These are phyloP conservation scores for Magnaporthiopsis rhizophila DNA, from an alignment of 2,329 filamentous ascomycete genomes.

Conservation along the genomic window DNA sequence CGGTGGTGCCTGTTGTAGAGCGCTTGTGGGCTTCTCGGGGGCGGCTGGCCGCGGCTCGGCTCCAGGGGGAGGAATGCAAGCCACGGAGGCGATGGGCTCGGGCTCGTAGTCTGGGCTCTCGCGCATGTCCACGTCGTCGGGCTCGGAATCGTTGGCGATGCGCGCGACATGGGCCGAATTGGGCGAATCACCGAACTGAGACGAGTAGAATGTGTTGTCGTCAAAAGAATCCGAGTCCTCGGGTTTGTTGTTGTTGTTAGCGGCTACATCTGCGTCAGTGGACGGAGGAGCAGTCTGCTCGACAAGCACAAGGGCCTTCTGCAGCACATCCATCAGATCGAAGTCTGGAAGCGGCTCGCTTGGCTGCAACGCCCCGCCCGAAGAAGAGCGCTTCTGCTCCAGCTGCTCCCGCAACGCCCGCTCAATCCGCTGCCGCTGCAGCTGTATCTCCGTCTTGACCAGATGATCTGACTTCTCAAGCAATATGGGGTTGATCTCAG, in stretches of 20 bases:
- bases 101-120: constrained; percentile 27
- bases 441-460: constrained; percentile 70
- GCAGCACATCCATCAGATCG: constrained; percentile 65
- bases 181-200: constrained; percentile 78
- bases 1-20: background rate
- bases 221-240: constrained; percentile 72
- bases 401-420: constrained; percentile 67
- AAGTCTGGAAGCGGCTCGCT: constrained; percentile 53
- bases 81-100: constrained; percentile 16
- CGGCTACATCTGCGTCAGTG: constrained; percentile 45
- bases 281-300: constrained; percentile 55
- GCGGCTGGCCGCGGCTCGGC: background rate
- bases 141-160: constrained; percentile 36
- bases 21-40: background rate
- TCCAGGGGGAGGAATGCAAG: constrained; percentile 15
- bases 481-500: constrained; percentile 73
- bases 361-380: constrained; percentile 33
- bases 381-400: constrained; percentile 47
- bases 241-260: constrained; percentile 29
- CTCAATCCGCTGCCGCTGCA: constrained; percentile 77
- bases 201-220: constrained; percentile 94
- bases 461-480: constrained; percentile 81
- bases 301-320: constrained; percentile 62
- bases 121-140: constrained; percentile 29
- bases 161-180: constrained; percentile 41